Evolutionary conservation across 495 filamentous ascomycete genomes (phyloP).

Genomic region (Bathelium albidoporum): DNA sequence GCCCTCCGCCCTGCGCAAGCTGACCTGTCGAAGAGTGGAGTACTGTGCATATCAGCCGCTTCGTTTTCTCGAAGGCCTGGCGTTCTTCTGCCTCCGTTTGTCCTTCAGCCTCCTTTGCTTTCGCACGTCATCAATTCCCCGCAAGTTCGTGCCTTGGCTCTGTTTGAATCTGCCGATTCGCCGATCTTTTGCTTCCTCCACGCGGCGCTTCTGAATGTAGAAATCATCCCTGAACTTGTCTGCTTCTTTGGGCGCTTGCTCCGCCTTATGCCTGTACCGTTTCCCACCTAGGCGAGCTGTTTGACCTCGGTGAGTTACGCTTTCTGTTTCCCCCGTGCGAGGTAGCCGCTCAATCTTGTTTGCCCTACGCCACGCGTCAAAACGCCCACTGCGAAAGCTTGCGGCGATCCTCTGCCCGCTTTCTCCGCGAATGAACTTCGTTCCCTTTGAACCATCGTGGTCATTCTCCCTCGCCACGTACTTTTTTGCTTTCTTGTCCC

Average conservation of each 20-base stretch:
- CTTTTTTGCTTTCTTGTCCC: conserved; percentile 95
- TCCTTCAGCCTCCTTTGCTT: conserved; percentile 68
- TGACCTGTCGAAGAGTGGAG: neutral
- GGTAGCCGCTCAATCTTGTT: conserved; percentile 72
- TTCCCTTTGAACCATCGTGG: conserved; percentile 80
- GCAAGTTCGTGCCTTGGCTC: conserved; percentile 57
- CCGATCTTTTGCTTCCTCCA: conserved; percentile 76
- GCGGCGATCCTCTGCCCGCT: conserved; percentile 92
- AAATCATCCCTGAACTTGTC: conserved; percentile 87
- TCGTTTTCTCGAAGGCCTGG: conserved; percentile 62
- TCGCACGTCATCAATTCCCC: conserved; percentile 71
- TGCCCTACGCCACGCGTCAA: conserved; percentile 79
- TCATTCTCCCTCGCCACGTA: conserved; percentile 87
- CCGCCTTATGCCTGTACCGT: conserved; percentile 67
- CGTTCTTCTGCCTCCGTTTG: conserved; percentile 76
- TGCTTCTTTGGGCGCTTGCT: conserved; percentile 81
- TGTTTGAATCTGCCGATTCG: conserved; percentile 61
- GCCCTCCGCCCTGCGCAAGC: neutral
- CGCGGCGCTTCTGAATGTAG: conserved; percentile 80
- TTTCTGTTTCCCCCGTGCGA: conserved; percentile 70
- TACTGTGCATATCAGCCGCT: neutral
- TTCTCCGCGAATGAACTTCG: conserved; percentile 79
- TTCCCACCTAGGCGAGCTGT: conserved; percentile 33
- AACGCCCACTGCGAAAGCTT: conserved; percentile 83
- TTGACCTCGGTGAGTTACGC: conserved; percentile 30